phyloP scores from a whole-genome alignment of 129 eudicot species.

The Kitagawia praeruptora region DNA sequence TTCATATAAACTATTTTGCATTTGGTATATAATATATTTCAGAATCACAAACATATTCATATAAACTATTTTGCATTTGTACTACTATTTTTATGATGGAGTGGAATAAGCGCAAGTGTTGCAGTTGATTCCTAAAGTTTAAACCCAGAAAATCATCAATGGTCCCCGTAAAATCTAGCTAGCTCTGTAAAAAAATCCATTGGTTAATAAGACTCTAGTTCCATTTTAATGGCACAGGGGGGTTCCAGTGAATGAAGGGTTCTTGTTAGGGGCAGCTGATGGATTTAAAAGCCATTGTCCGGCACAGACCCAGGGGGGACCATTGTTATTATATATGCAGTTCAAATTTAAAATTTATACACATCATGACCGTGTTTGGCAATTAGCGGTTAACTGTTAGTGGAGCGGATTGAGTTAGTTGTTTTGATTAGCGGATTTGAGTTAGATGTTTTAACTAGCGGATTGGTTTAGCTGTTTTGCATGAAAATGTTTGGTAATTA shows the following conservation, averaged over 20 bases:
- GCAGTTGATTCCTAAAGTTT: background rate
- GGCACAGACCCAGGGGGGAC: background rate
- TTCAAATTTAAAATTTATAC: background rate
- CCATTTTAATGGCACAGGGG: conserved; percentile 32
- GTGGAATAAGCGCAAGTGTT: conserved; percentile 9
- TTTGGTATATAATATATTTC: background rate
- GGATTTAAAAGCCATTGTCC: conserved; percentile 17
- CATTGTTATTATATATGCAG: background rate
- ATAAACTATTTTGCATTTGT: background rate
- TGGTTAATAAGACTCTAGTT: conserved; percentile 7
- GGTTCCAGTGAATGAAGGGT: conserved; percentile 30
- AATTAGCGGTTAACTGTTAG: no score
- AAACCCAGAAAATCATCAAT: background rate
- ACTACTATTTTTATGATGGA: conserved; percentile 1
- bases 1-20: background rate
- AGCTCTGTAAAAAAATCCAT: background rate
- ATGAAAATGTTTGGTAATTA: no score
- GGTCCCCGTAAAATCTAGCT: conserved; percentile 18
- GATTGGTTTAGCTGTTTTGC: no score
- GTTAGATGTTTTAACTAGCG: no score
- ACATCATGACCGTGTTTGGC: no score
- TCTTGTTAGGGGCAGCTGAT: conserved; percentile 25
- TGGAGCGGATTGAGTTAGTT: no score
- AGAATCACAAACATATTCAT: background rate
- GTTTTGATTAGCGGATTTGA: no score